A percentile compares a stretch with the other conserved stretches of the same genome.
phyloP scores from a whole-genome alignment of 2,329 filamentous ascomycete genomes.

The Neocatenulostroma microsporum region DNA sequence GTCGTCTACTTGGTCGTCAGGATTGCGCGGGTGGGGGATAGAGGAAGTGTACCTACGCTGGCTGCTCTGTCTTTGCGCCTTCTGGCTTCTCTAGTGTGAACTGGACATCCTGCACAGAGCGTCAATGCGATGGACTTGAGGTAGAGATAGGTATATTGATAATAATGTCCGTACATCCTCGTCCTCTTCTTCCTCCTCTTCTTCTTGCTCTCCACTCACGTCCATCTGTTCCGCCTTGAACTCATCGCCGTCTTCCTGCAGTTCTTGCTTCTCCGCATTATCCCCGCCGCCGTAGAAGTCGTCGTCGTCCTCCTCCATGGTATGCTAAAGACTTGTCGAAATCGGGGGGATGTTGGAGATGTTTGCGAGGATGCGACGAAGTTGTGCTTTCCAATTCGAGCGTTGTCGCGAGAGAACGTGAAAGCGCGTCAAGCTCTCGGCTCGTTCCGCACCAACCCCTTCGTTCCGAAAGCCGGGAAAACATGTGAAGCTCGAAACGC shows the following conservation, averaged over 20 bases:
- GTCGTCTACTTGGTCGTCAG: no score
- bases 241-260: conserved; percentile 22
- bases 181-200: conserved; percentile 40
- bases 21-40: no score
- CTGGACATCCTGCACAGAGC: conserved; percentile 48
- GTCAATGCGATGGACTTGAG: no score
- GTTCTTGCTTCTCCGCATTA: conserved; percentile 18
- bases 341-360: no score
- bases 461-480: no score
- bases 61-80: conserved; percentile 23
- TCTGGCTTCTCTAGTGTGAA: conserved; percentile 45
- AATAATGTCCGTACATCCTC: conserved; percentile 27
- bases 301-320: conserved; percentile 47
- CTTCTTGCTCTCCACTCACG: conserved; percentile 34
- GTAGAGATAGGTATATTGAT: no score
- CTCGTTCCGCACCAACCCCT: not conserved
- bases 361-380: no score
- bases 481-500: no score
- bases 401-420: not conserved
- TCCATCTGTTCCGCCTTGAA: conserved; percentile 39
- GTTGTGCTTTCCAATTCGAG: no score
- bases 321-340: no score
- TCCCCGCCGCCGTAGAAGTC: conserved; percentile 39
- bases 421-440: conserved; percentile 2
- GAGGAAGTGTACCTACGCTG: no score